phyloP scores from a whole-genome alignment of 805 yeast species.

The Torulaspora franciscae region DNA sequence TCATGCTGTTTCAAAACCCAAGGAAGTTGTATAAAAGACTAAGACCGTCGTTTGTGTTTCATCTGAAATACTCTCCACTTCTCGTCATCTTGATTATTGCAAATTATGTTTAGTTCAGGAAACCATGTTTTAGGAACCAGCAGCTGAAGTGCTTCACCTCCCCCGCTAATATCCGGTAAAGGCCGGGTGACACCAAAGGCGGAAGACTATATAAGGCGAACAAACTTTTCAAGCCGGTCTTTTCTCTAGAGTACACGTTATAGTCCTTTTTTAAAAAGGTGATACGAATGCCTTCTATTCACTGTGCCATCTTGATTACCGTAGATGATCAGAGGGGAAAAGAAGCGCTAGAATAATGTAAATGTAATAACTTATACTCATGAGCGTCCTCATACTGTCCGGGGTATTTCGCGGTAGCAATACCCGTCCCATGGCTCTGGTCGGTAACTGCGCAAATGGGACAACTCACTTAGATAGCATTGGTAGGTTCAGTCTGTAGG shows the following conservation, averaged over 20 bases:
- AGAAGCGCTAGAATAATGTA: conserved; percentile 34
- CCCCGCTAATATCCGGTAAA: neutral
- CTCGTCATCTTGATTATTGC: too few relatives aligned
- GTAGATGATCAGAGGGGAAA: conserved; percentile 40
- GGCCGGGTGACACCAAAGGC: neutral
- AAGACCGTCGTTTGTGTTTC: too few relatives aligned
- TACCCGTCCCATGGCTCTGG: conserved; percentile 24
- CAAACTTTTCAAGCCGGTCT: neutral
- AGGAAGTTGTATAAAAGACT: too few relatives aligned
- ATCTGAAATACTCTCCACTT: too few relatives aligned
- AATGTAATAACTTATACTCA: conserved; percentile 12
- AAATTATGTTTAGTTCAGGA: too few relatives aligned
- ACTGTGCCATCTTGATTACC: conserved; percentile 35
- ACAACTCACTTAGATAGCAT: conserved; percentile 11
- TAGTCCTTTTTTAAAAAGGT: conserved; percentile 12
- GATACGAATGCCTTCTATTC: conserved; percentile 40
- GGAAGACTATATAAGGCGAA: too few relatives aligned
- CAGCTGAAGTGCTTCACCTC: too few relatives aligned
- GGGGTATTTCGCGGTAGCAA: conserved; percentile 14
- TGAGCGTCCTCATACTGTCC: conserved; percentile 40
- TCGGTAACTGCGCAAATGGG: conserved; percentile 36
- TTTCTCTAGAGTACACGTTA: neutral
- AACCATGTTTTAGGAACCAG: too few relatives aligned
- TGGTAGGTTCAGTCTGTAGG: neutral
- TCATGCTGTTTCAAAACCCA: too few relatives aligned